A percentile compares a stretch with the other conserved stretches of the same genome.
These are phyloP conservation scores for Moesziomyces antarcticus DNA, from an alignment of 1,284 basidiomycete species.

Conservation along the genomic window DNA sequence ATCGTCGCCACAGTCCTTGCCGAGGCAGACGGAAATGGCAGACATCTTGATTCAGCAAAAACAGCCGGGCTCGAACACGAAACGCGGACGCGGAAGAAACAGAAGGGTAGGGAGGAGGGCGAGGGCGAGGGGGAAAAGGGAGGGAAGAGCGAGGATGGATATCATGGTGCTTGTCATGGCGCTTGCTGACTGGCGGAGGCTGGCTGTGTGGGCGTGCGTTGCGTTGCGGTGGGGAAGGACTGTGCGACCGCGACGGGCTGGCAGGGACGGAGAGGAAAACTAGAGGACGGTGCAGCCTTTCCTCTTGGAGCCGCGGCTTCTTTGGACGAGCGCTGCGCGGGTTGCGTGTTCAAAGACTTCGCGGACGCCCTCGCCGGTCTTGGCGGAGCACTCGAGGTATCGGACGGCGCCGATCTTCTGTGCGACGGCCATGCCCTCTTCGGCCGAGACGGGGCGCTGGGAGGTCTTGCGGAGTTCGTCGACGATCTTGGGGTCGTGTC, in stretches of 20 bases:
- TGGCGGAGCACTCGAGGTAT: slow-evolving; percentile 91
- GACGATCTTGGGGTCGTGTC: slow-evolving; percentile 68
- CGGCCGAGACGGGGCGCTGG: slow-evolving; percentile 66
- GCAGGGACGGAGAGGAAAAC: too few species aligned
- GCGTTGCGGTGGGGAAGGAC: too few species aligned
- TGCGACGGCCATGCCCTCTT: slow-evolving; percentile 80
- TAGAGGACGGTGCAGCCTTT: slow-evolving; percentile 73
- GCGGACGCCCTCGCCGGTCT: slow-evolving; percentile 86
- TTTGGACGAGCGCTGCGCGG: slow-evolving; percentile 77
- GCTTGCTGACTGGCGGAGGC: too few species aligned
- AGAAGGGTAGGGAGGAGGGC: too few species aligned
- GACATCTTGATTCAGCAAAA: not conserved
- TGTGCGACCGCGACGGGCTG: too few species aligned
- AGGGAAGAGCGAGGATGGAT: not conserved
- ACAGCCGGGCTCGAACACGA: not conserved
- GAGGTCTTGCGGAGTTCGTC: slow-evolving; percentile 67
- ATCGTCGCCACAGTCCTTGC: too few species aligned
- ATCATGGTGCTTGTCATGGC: slow-evolving; percentile 1
- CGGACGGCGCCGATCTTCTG: slow-evolving; percentile 88
- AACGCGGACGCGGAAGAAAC: slow-evolving; percentile 1
- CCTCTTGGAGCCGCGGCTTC: slow-evolving; percentile 68
- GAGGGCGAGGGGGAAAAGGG: not conserved
- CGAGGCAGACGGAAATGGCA: too few species aligned
- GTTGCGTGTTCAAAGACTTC: slow-evolving; percentile 93
- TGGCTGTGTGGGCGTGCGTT: too few species aligned